These are phyloP conservation scores for Ajuga reptans DNA, from an alignment of 305 asterid genomes.

Conservation along the genomic window DNA sequence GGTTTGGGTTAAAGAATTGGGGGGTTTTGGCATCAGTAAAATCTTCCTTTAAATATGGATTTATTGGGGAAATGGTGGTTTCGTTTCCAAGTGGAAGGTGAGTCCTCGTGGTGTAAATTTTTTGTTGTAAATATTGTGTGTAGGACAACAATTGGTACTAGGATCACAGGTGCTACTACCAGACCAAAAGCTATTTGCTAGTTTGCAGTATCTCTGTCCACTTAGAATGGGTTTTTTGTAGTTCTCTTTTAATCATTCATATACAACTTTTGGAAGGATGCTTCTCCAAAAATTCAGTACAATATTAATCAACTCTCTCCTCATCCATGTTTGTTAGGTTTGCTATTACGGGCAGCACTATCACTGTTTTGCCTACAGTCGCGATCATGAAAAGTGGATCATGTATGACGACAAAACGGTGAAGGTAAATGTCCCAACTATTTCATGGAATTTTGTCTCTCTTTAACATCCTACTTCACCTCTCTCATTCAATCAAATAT, in stretches of 20 bases:
- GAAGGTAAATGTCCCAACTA: slow-evolving; percentile 46
- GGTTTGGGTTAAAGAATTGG: too few relatives aligned
- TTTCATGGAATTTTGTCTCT: background rate
- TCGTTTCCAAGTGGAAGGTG: too few relatives aligned
- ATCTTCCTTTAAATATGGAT: too few relatives aligned
- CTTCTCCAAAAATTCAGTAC: background rate
- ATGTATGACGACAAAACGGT: slow-evolving; percentile 94
- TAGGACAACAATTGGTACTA: too few relatives aligned
- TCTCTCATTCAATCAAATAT: background rate
- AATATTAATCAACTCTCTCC: background rate
- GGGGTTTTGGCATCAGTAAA: too few relatives aligned
- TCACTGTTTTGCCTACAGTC: slow-evolving; percentile 85
- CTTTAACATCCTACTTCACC: background rate
- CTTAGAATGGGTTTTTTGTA: background rate
- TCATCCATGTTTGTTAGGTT: slow-evolving; percentile 34
- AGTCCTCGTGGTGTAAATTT: too few relatives aligned
- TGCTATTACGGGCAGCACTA: slow-evolving; percentile 95
- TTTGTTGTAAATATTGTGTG: too few relatives aligned
- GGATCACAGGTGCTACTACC: background rate
- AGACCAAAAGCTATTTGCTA: background rate
- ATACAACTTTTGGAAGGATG: background rate
- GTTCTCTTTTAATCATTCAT: background rate
- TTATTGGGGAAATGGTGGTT: too few relatives aligned
- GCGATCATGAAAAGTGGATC: slow-evolving; percentile 69
- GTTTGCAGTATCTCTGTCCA: background rate